These are phyloP conservation scores for Yarrowia sp. DNA, from an alignment of 805 yeast genomes.

Conservation along the genomic window DNA sequence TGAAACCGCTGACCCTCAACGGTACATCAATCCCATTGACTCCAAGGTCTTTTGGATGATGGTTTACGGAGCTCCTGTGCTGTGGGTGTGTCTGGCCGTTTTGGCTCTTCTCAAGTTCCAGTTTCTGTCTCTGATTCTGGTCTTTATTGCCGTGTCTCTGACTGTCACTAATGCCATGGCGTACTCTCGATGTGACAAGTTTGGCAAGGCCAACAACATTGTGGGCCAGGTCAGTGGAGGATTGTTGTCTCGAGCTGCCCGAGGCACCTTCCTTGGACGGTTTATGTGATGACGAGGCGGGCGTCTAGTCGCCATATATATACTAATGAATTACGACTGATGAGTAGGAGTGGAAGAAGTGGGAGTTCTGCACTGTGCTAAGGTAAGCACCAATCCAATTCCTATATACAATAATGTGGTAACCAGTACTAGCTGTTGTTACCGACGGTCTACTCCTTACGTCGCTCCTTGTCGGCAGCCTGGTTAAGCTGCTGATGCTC, in stretches of 20 bases:
- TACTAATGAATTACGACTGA: background rate
- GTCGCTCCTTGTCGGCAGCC: background rate
- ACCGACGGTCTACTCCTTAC: too few relatives aligned
- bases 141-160: slow-evolving; percentile 63
- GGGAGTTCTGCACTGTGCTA: too few relatives aligned
- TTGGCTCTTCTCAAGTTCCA: slow-evolving; percentile 76
- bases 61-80: slow-evolving; percentile 66
- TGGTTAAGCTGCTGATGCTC: background rate
- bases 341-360: too few relatives aligned
- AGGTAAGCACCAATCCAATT: too few relatives aligned
- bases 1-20: slow-evolving; percentile 68
- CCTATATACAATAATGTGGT: background rate
- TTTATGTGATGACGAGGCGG: background rate
- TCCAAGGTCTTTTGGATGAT: slow-evolving; percentile 84
- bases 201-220: slow-evolving; percentile 73
- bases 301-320: background rate
- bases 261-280: slow-evolving; percentile 4
- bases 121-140: slow-evolving; percentile 50
- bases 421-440: too few relatives aligned
- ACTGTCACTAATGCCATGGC: slow-evolving; percentile 84
- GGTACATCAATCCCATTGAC: slow-evolving; percentile 82
- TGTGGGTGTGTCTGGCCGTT: slow-evolving; percentile 72
- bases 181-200: slow-evolving; percentile 87
- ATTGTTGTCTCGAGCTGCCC: slow-evolving; percentile 17
- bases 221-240: slow-evolving; percentile 43